phyloP scores from a whole-genome alignment of 176 grass and related monocot species.

The Thalia dealbata region DNA sequence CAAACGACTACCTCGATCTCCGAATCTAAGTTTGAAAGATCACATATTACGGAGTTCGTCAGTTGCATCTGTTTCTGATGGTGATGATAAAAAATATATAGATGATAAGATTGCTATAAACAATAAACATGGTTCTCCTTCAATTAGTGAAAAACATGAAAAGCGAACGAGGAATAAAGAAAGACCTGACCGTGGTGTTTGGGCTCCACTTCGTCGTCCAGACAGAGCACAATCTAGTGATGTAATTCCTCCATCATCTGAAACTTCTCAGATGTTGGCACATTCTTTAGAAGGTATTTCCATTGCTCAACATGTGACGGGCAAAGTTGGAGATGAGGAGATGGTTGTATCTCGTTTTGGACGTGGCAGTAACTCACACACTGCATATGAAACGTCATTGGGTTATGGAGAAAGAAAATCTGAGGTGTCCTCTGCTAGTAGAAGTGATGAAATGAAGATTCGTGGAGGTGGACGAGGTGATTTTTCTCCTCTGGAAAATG shows the following conservation, averaged over 20 bases:
- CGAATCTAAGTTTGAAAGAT: conserved; percentile 8
- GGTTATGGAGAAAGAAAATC: conserved; percentile 14
- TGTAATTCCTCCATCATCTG: conserved; percentile 1
- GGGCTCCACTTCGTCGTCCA: conserved; percentile 19
- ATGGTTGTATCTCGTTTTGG: background rate
- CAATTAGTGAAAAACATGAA: conserved; percentile 13
- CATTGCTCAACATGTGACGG: background rate
- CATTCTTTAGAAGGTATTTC: conserved; percentile 14
- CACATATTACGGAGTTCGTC: background rate
- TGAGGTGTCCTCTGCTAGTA: background rate
- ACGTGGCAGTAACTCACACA: background rate
- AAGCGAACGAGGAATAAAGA: conserved; percentile 19
- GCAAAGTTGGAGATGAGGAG: conserved; percentile 4
- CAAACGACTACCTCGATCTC: conserved; percentile 9
- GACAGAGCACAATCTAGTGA: conserved; percentile 18
- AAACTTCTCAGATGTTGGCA: background rate
- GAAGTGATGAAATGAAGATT: conserved; percentile 11
- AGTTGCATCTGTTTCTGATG: conserved; percentile 12
- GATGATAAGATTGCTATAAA: conserved; percentile 3
- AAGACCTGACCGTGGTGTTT: conserved; percentile 24
- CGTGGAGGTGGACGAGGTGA: background rate
- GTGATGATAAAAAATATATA: conserved; percentile 20
- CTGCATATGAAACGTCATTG: background rate
- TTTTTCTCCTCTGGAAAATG: conserved; percentile 4
- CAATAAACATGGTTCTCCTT: conserved; percentile 10